A percentile compares a stretch with the other conserved stretches of the same genome.
These are phyloP conservation scores for Malassezia vespertilionis DNA, from an alignment of 1,284 basidiomycete genomes.

Conservation along the genomic window DNA sequence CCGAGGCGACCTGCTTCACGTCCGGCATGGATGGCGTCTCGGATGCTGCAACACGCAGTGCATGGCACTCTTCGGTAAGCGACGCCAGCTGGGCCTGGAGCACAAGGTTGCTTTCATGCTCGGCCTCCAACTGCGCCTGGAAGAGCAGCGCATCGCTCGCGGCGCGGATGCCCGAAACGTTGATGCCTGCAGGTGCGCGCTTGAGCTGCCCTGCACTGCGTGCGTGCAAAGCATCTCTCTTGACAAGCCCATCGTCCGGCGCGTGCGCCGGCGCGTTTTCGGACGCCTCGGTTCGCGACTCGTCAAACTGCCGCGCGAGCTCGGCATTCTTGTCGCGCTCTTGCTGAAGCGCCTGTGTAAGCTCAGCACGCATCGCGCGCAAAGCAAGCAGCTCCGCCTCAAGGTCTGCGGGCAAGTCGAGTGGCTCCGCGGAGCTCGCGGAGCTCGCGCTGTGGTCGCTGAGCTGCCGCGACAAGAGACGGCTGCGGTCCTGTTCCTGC, in stretches of 20 bases:
- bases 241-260: neutral
- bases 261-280: neutral
- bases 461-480: no score
- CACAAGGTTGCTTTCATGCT: constrained; percentile 2
- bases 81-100: neutral
- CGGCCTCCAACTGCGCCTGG: constrained; percentile 2
- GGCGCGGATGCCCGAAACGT: neutral
- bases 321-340: neutral
- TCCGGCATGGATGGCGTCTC: no score
- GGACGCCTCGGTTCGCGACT: neutral
- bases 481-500: no score
- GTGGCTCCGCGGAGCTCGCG: no score
- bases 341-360: neutral
- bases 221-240: no score
- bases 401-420: no score
- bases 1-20: no score
- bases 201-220: no score
- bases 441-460: no score
- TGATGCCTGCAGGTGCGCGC: no score
- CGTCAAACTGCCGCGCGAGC: neutral
- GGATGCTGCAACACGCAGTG: no score
- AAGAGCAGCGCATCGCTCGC: neutral
- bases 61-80: no score
- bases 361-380: neutral
- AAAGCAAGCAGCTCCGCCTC: neutral